These are phyloP conservation scores for Trichoderma sp. DNA, from an alignment of 2,329 filamentous ascomycete genomes.

Conservation along the genomic window DNA sequence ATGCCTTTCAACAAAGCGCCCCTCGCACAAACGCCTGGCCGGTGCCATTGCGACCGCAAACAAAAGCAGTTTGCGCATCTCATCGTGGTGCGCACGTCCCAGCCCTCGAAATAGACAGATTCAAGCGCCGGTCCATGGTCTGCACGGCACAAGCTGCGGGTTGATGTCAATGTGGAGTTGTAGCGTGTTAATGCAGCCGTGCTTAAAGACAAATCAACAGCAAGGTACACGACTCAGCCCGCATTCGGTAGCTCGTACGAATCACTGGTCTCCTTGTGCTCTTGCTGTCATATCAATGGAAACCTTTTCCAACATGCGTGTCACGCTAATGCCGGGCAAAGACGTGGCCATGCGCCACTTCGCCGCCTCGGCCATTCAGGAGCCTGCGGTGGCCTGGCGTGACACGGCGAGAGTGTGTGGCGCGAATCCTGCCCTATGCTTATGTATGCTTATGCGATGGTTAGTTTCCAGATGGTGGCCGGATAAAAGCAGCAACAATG, in stretches of 20 bases:
- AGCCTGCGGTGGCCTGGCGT: not conserved
- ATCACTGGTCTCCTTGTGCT: not conserved
- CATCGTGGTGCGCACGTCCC: not conserved
- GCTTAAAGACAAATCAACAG: not conserved
- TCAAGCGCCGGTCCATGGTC: not conserved
- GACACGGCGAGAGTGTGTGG: slow-evolving; percentile 7
- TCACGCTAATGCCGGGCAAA: slow-evolving; percentile 22
- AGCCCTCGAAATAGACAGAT: not conserved
- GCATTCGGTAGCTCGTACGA: slow-evolving; percentile 14
- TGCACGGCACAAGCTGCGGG: not conserved
- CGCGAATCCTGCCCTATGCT: not conserved
- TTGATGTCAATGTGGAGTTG: slow-evolving; percentile 15
- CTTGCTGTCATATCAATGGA: not conserved
- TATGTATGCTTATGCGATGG: not conserved
- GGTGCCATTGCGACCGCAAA: slow-evolving; percentile 11
- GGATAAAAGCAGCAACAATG: not conserved
- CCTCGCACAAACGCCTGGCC: not conserved
- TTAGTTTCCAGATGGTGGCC: slow-evolving; percentile 1
- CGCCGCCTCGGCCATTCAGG: slow-evolving; percentile 13
- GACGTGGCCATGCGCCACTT: slow-evolving; percentile 19
- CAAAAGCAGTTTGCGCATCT: not conserved
- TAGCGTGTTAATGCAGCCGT: not conserved
- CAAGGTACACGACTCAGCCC: slow-evolving; percentile 17
- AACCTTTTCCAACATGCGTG: not conserved
- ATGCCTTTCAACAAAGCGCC: not conserved